Conservation (phyloP, 2,329 filamentous ascomycete genomes). For the Fusarium goolgardi region DNA sequence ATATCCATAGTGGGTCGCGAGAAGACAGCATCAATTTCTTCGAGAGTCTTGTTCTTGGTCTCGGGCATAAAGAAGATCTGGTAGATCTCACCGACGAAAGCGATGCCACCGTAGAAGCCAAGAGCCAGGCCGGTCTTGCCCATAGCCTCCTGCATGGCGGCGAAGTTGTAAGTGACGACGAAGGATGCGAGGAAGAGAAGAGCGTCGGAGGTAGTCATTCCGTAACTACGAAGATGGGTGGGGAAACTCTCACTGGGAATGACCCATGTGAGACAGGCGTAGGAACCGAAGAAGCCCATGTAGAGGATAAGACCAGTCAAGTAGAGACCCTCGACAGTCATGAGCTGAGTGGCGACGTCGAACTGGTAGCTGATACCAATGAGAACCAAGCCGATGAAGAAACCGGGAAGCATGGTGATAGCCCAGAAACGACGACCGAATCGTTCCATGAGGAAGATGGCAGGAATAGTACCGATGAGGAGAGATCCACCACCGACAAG, state of each 20-base stretch:
- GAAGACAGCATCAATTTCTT: slow-evolving; percentile 78
- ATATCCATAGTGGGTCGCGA: slow-evolving; percentile 71
- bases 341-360: slow-evolving; percentile 57
- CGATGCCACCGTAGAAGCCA: slow-evolving; percentile 80
- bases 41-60: slow-evolving; percentile 75
- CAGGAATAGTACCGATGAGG: slow-evolving; percentile 74
- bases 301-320: slow-evolving; percentile 75
- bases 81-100: slow-evolving; percentile 76
- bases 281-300: slow-evolving; percentile 75
- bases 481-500: slow-evolving; percentile 76
- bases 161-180: slow-evolving; percentile 81
- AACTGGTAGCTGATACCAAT: slow-evolving; percentile 74
- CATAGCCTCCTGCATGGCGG: slow-evolving; percentile 76
- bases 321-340: slow-evolving; percentile 69
- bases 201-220: slow-evolving; percentile 77
- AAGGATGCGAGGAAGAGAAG: slow-evolving; percentile 78
- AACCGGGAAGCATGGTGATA: slow-evolving; percentile 76
- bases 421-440: slow-evolving; percentile 82
- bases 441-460: slow-evolving; percentile 76
- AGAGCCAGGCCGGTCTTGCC: slow-evolving; percentile 72
- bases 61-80: slow-evolving; percentile 81
- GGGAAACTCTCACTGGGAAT: slow-evolving; percentile 77
- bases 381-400: slow-evolving; percentile 75
- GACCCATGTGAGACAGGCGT: slow-evolving; percentile 73
- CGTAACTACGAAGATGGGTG: slow-evolving; percentile 77